Base-by-base conservation (phyloP, 1,284 basidiomycete genomes). In the Tylopilus sp. region DNA sequence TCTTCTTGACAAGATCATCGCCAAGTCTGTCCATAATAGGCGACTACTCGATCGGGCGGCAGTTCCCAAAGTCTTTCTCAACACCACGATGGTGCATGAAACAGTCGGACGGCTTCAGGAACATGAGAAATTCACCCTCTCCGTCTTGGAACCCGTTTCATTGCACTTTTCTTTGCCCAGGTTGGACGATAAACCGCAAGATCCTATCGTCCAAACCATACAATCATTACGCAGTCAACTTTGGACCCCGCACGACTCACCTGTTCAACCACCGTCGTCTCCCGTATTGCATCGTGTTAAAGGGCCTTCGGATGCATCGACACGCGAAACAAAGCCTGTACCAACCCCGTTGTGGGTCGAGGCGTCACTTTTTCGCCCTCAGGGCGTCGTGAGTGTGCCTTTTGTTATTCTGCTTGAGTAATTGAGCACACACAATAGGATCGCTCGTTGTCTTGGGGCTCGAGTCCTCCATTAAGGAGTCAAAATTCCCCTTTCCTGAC, bases 121-220 rank as follows among this genome's bases (percentile, higher is more conserved):
- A 41, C 45, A 48, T 29, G 61, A 59, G 34, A 44, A 40, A 36
- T 52, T 63, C 25, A 25, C 21, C 1, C 55, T 67, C n/a, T 55
- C 57, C 6, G 19, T 16, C 34, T 44, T 81, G 19, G 64, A 72
- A 5, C 62, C 67, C 11, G 59, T 78, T 31, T 51, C 63, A 16
- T 70, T 77, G 1, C 64, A 54, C 15, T 88, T 88, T 61, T 79
- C 75, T 53, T 69, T 89, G 25, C 81, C 84, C 7, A 65, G 55
- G 13, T 66, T 90, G 34, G 66, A 73, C 16, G 78, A 89, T 51
- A 79, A 77, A 55, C 86, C 87, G 3, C 87, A 89, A 59, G 82
- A 89, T 63, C 87, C 86, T 1, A 87, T 89, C 52, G 71, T 89
- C 62, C 78, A 82, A 37, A 68, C 73, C 16, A 55, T 85, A 26